Evolutionary conservation across 208 protist species (phyloP), one percentile per base, ranked within the genome.

Genomic region (Trypanosoma caninum): DNA sequence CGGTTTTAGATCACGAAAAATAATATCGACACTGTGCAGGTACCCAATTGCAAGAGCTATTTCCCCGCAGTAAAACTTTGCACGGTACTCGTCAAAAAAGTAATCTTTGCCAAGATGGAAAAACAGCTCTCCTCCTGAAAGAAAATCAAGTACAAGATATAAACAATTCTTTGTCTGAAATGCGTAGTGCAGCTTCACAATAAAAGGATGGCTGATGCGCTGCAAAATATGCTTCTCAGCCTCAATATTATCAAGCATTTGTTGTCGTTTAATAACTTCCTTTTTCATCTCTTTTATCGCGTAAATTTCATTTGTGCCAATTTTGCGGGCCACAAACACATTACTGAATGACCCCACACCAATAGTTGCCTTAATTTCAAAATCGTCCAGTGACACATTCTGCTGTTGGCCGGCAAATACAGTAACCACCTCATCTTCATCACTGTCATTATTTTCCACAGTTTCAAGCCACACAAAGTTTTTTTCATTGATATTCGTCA

Each of bases 141-240:
- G 74, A 28, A 93, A 91, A 59, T 98, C 94, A 14, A 98, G 69
- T 6, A 98, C 81, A 50, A 98, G 65, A 65, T 97, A 98, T 22
- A 98, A 65, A 54, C 80, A 80, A 22, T 84, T 81, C 33, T 83
- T 72, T 20, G 91, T 97, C 70, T 99, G 96, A 66, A 99, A 99
- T 13, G 97, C 89, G 69, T 96, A 98, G 63, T 97, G 87, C n/a
- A 98, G 82, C 45, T 72, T 80, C 1, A 98, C 93, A 50, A 99
- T 91, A 62, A 97, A 98, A 25, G 95, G 94, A 70, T 98, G 94
- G 35, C 88, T 80, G 42, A 98, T 94, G 11, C 70, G 78, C 56
- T 93, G 69, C n/a, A 98, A 60, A 64, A 98, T 97, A 35, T 76
- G 74, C 47, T 93, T 93, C 70, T 98, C 94, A 34, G 80, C 77